A percentile compares a stretch with the other conserved stretches of the same genome.
These are phyloP conservation scores for Plantago coronopus DNA, from an alignment of 305 asterid species.

Conservation along the genomic window DNA sequence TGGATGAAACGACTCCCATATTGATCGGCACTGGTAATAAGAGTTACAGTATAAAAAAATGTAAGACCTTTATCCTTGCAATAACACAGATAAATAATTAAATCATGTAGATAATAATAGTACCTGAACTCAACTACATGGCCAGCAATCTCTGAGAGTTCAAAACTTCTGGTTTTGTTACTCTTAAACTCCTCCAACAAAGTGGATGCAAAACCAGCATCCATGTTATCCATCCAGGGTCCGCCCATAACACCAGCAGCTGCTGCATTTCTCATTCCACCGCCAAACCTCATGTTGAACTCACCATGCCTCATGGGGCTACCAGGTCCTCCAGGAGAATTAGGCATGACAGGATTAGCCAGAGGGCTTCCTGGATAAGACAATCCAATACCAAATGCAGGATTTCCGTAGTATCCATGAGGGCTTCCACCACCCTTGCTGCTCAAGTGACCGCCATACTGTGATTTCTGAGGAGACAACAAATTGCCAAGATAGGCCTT, in stretches of 20 bases:
- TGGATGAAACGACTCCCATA: constrained; percentile 99
- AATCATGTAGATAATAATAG: constrained; percentile 1
- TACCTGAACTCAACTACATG: constrained; percentile 99
- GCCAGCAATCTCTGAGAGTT: constrained; percentile 82
- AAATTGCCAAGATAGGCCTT: constrained; percentile 73
- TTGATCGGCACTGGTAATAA: constrained; percentile 67
- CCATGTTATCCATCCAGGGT: constrained; percentile 83
- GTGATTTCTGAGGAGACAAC: constrained; percentile 72
- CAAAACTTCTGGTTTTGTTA: constrained; percentile 86
- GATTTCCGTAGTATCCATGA: constrained; percentile 85
- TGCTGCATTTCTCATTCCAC: constrained; percentile 69
- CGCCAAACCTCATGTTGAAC: constrained; percentile 55
- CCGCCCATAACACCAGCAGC: constrained; percentile 73
- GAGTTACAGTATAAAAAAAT: background rate
- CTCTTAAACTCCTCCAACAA: constrained; percentile 95
- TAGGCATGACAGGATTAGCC: constrained; percentile 54
- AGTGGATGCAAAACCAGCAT: constrained; percentile 58
- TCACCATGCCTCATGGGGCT: constrained; percentile 90
- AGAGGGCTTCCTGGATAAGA: constrained; percentile 89
- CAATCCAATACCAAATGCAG: constrained; percentile 68
- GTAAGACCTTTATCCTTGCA: background rate
- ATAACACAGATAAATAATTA: background rate
- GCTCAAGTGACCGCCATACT: constrained; percentile 59
- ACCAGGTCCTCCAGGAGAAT: constrained; percentile 68
- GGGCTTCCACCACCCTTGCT: constrained; percentile 53